Conservation (phyloP, 78 protist species). For the Monosiga brevicollis region DNA sequence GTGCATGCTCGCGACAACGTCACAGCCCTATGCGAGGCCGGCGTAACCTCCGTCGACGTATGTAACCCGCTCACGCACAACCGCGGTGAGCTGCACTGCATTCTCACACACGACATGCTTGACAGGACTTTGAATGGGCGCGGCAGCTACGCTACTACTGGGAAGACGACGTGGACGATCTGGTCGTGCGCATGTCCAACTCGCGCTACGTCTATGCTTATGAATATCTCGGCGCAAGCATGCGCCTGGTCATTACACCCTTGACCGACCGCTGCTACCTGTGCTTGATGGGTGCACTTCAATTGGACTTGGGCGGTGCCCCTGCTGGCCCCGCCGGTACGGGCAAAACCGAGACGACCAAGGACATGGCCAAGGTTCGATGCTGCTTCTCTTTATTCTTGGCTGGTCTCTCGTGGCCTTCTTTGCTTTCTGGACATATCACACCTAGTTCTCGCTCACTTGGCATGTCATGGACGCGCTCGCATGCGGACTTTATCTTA, state of each 20-base stretch:
- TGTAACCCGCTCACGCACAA: too few species aligned
- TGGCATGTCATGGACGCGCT: constrained; percentile 22
- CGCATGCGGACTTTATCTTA: constrained; percentile 8
- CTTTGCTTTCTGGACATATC: too few species aligned
- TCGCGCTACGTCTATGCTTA: constrained; percentile 43
- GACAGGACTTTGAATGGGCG: constrained; percentile 67
- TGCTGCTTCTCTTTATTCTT: constrained; percentile 6
- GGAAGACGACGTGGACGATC: constrained; percentile 36
- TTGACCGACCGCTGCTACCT: constrained; percentile 79
- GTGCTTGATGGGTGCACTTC: constrained; percentile 66
- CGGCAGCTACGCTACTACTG: constrained; percentile 64
- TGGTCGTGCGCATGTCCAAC: constrained; percentile 30
- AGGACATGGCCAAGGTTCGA: constrained; percentile 62
- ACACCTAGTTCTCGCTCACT: too few species aligned
- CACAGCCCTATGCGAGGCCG: constrained; percentile 24
- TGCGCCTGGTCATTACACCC: constrained; percentile 85
- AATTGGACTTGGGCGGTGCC: constrained; percentile 60
- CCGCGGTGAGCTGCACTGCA: too few species aligned
- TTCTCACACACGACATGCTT: too few species aligned
- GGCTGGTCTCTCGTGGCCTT: too few species aligned
- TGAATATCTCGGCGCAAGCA: constrained; percentile 69
- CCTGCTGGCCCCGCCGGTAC: constrained; percentile 90
- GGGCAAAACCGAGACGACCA: constrained; percentile 78
- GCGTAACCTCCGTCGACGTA: neutral
- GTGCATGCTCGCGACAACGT: constrained; percentile 80